phyloP scores from a whole-genome alignment of 345 rosid genomes.

The Citrus unshiu region DNA sequence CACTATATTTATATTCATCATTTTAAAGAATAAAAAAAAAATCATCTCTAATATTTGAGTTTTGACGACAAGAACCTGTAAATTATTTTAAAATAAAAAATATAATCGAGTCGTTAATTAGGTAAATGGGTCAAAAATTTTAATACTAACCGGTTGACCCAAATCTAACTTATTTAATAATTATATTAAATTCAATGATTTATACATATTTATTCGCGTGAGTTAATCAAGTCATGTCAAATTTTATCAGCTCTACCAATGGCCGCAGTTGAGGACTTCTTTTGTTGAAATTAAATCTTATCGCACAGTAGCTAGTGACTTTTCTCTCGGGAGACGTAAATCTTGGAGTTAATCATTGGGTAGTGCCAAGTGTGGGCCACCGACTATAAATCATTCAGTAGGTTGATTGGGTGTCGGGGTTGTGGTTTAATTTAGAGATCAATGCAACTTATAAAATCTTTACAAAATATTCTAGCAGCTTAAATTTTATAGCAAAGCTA shows the following conservation, averaged over 20 bases:
- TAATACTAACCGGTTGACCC: fast-evolving
- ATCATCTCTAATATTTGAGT: too few species aligned
- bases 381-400: not conserved
- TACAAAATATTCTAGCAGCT: too few species aligned
- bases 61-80: too few species aligned
- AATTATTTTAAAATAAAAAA: too few species aligned
- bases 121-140: fast-evolving
- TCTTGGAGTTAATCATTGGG: not conserved
- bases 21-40: too few species aligned
- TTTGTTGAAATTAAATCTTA: not conserved
- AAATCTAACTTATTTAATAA: too few species aligned
- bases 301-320: not conserved
- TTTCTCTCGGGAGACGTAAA: not conserved
- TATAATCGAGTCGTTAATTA: fast-evolving
- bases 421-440: too few species aligned
- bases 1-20: too few species aligned
- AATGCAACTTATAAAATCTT: too few species aligned
- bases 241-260: fast-evolving
- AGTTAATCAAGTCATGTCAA: fast-evolving
- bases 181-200: fast-evolving
- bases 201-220: fast-evolving
- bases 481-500: too few species aligned
- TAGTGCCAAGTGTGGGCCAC: not conserved
- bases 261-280: not conserved
- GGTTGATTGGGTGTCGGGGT: too few species aligned